These are phyloP conservation scores for Diaporthe citri DNA, from an alignment of 2,329 filamentous ascomycete species.

Conservation along the genomic window DNA sequence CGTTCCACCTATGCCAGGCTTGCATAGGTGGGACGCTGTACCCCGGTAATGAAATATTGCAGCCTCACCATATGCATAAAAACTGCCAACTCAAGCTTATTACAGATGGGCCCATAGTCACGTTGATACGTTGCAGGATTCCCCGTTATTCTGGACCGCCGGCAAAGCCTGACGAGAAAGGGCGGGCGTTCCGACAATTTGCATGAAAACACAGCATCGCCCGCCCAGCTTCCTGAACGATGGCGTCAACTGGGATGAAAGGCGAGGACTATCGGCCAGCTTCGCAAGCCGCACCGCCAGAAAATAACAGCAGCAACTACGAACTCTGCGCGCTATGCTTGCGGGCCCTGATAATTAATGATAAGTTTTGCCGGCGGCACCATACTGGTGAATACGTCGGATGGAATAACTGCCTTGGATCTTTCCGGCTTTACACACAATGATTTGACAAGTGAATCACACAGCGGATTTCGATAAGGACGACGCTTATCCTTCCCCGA, in stretches of 20 bases:
- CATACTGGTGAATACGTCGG: not conserved
- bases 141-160: not conserved
- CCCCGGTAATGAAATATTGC: too few species aligned
- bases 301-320: not conserved
- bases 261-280: not conserved
- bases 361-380: not conserved
- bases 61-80: too few species aligned
- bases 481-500: not conserved
- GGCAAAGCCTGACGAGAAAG: not conserved
- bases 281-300: not conserved
- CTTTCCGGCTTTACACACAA: not conserved
- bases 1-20: too few species aligned
- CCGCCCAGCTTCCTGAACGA: not conserved
- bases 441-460: rapidly evolving
- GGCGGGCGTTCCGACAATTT: not conserved
- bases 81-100: not conserved
- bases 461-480: not conserved
- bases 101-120: not conserved
- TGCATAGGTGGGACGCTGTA: too few species aligned
- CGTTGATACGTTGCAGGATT: not conserved
- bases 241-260: not conserved
- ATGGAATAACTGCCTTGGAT: not conserved
- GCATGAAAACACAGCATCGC: too few species aligned
- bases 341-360: not conserved
- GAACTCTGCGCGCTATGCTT: not conserved